Evolutionary conservation across 1,139 yeast genomes (phyloP), one percentile per base, ranked within the genome.

Genomic region (Debaryomyces singareniensis): DNA sequence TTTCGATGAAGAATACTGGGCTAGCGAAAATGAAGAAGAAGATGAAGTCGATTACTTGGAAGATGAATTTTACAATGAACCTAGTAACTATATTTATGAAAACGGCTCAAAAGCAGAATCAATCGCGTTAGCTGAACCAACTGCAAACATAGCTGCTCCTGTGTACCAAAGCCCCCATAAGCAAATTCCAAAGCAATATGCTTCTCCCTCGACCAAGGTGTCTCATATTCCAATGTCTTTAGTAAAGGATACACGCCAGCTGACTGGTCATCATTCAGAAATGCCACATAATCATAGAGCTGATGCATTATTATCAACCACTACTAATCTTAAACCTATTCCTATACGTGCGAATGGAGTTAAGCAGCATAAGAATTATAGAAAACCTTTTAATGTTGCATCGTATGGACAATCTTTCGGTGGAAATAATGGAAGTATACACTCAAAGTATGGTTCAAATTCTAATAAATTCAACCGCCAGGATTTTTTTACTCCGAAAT

Each of bases 401-500:
- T 65, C 71, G 1, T 65, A 52, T 40, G 53, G 47, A 57, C 78
- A 49, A 61, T 67, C 55, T 49, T 34, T 43, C 15, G 38, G 31
- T 23, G 37, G 40, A 13, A 28, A 37, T 18, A 29, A 30, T 16
- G 21, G 21, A 7, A n/a, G 9, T n/a, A 18, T 7, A 7, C n/a
- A 18, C n/a, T 7, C 9, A n/a, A 55, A 59, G 18, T 58, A 53
- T 37, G 46, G 42, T 14, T 44, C 37, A 30, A 39, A 40, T 31
- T 35, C 38, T 28, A 48, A 40, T 29, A 54, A 51, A 25, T 79
- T 74, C 46, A 74, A 72, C 43, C 66, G 89, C 35, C 81, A 77
- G 41, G 89, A 81, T 47, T 78, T 70, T 42, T 81, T 80, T 47
- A 81, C 93, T 2, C 93, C 93, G 2, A 82, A 80, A 36, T 76